Base-by-base conservation (phyloP, 2,329 filamentous ascomycete genomes). In the Sporothrix humicola region DNA sequence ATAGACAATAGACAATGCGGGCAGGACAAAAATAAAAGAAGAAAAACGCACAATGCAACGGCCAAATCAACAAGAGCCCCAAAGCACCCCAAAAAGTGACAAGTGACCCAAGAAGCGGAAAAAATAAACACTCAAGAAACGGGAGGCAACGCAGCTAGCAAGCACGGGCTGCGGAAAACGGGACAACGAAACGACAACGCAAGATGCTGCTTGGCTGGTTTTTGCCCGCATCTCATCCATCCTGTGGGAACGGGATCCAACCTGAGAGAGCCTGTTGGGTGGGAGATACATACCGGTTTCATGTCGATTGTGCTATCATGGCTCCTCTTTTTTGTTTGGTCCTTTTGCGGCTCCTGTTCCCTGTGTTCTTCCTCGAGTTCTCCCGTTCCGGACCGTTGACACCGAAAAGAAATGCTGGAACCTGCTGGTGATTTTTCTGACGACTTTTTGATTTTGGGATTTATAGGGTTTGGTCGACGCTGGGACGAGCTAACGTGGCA, bases 351-450 rank as follows among this genome's bases (percentile, higher is more conserved):
- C 31, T 56, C 48, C 20, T 54, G 8, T 65, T 54, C 46, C 59
- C 44, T 26, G 7, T 54, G 8, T 65, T 54, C 46, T 72, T 8
- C 20, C 52, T 44, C 37, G 17, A 31, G 54, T 72, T 74, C 80
- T 83, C 80, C 82, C 82, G 81, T 78, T 77, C 84, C 85, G 86
- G 86, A 86, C 84, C 85, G 85, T 86, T 81, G 80, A 81, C 82
- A 84, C 86, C 85, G 85, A 85, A 42, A 42, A 9, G 48, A 56
- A 10, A 23, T 56, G 52, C 52, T 56, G 52, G 52, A 12, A 56
- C 12, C 23, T 56, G 52, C 52, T 56, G 52, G 52, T 56, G n/a
- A 56, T 12, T 56, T 56, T 37, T 37, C 31, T 56, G 52, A 23
- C 61, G 37, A 46, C 59, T 23, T 37, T 37, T 42, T 65, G 59